Conservation (phyloP, 2,329 filamentous ascomycete genomes). For the Colletotrichum sojae region DNA sequence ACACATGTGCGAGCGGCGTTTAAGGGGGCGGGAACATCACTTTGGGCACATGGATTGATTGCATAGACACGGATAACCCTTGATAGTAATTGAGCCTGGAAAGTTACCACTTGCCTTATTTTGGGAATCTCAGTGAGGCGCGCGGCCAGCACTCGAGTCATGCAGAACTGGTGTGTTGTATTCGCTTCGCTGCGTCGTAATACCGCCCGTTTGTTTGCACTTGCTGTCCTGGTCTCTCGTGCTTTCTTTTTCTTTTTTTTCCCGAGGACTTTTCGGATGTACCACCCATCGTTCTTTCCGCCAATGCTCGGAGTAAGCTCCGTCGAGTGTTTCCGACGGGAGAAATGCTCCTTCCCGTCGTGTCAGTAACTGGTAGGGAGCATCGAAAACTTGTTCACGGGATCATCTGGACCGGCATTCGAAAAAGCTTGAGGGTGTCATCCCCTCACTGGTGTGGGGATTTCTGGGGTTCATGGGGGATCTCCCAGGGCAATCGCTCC, state of each 20-base stretch:
- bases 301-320: background rate
- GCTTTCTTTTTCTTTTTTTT: too few relatives aligned
- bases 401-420: background rate
- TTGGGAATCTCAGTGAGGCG: background rate
- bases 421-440: constrained; percentile 18
- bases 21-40: background rate
- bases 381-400: background rate
- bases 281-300: too few relatives aligned
- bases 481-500: background rate
- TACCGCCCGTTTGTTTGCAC: too few relatives aligned
- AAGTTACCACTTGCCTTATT: constrained; percentile 13
- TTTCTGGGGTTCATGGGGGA: background rate
- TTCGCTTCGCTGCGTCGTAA: constrained; percentile 15
- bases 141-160: constrained; percentile 23
- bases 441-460: constrained; percentile 4
- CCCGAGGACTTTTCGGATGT: too few relatives aligned
- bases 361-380: too few relatives aligned
- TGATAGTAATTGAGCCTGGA: constrained; percentile 21
- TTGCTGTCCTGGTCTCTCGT: too few relatives aligned
- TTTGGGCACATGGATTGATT: constrained; percentile 22
- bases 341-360: too few relatives aligned
- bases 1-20: constrained; percentile 23
- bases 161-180: constrained; percentile 14
- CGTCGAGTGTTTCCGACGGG: background rate
- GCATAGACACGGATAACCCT: constrained; percentile 37